Percentiles rank a stretch among this genome's conserved stretches.
Evolutionary conservation across 257 asterid genomes (phyloP).

Genomic region (Misopates orontium): DNA sequence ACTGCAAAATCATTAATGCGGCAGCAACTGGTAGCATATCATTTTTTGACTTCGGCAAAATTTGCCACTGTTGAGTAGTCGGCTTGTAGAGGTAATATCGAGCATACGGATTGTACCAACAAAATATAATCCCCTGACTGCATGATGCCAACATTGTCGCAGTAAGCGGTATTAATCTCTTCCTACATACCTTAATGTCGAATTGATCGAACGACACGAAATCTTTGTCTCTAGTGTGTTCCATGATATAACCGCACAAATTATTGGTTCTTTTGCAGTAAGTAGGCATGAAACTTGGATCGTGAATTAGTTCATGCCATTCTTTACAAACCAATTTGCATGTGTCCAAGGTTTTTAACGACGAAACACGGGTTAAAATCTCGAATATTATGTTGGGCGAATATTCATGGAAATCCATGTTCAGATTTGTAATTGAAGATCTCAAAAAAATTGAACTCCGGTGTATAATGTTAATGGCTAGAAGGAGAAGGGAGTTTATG

Average conservation of each 20-base stretch:
- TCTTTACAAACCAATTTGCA: constrained; percentile 13
- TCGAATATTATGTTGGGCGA: constrained; percentile 12
- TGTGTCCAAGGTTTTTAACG: constrained; percentile 6
- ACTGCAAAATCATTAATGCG: constrained; percentile 16
- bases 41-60: constrained; percentile 28
- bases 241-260: constrained; percentile 3
- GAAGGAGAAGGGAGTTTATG: too few species aligned
- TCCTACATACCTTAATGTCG: too few species aligned
- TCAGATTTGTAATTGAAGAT: too few species aligned
- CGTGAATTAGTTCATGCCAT: not conserved
- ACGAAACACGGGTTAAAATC: constrained; percentile 4
- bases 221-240: rapidly evolving
- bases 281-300: constrained; percentile 10
- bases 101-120: not conserved
- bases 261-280: constrained; percentile 20
- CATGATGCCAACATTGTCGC: constrained; percentile 30
- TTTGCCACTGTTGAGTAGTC: constrained; percentile 28
- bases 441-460: too few species aligned
- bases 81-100: constrained; percentile 31
- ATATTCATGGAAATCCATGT: too few species aligned
- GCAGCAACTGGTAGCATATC: not conserved
- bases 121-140: constrained; percentile 28
- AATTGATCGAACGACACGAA: constrained; percentile 2
- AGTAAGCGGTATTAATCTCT: not conserved
- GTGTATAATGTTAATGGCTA: too few species aligned